Evolutionary conservation across 78 protist species (phyloP).

Genomic region (Chrysochromulina tobinii): DNA sequence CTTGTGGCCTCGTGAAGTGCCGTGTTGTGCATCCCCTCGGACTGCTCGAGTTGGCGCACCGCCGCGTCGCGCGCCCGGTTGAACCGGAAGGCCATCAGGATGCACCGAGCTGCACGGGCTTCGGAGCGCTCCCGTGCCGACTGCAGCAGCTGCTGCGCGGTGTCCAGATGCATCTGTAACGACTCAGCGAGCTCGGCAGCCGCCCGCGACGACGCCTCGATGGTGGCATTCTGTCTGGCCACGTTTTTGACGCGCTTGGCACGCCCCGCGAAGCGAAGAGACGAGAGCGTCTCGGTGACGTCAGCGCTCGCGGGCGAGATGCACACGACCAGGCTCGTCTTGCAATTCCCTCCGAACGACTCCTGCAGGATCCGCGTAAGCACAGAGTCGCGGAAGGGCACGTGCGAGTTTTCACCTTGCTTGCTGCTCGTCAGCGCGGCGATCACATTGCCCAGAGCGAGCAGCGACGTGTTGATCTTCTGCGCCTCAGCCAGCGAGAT

Average conservation of each 20-base stretch:
- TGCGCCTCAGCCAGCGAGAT: not conserved
- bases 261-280: not conserved
- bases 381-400: not conserved
- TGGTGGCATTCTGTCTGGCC: not conserved
- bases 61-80: too few relatives aligned
- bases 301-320: not conserved
- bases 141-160: too few relatives aligned
- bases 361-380: not conserved
- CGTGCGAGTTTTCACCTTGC: too few relatives aligned
- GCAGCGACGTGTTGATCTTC: slow-evolving; percentile 55
- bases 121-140: too few relatives aligned
- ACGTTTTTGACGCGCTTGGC: not conserved
- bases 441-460: slow-evolving; percentile 49
- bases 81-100: too few relatives aligned
- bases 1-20: too few relatives aligned
- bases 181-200: too few relatives aligned
- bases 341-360: not conserved
- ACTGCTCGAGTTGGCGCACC: too few relatives aligned
- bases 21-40: too few relatives aligned
- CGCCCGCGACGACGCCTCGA: too few relatives aligned
- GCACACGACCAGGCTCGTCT: not conserved
- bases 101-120: too few relatives aligned
- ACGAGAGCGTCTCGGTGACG: not conserved
- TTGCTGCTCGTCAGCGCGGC: not conserved
- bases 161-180: too few relatives aligned